Conservation (phyloP, 352 stramenopile species). For the Pythium biforme region DNA sequence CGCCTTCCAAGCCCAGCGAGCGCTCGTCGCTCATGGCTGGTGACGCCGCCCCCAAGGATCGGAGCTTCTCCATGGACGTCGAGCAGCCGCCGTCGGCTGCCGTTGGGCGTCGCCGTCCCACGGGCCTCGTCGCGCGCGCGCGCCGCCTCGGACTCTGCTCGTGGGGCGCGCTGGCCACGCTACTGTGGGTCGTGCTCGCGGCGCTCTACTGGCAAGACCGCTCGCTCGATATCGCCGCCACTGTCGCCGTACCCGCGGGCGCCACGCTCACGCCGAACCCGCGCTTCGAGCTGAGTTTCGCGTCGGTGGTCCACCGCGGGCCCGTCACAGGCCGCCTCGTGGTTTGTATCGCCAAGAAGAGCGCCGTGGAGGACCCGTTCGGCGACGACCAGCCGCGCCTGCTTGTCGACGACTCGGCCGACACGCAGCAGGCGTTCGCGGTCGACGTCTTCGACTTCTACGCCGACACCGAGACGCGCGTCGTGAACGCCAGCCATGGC, state of each 20-base stretch:
- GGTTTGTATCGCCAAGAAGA: constrained; percentile 52
- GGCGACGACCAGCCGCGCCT: constrained; percentile 55
- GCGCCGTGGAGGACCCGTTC: constrained; percentile 42
- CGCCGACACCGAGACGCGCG: constrained; percentile 32
- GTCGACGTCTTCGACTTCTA: constrained; percentile 59
- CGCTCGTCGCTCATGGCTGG: constrained; percentile 27
- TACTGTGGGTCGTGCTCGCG: constrained; percentile 21
- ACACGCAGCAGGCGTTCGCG: constrained; percentile 61
- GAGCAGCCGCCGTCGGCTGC: constrained; percentile 20
- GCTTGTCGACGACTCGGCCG: constrained; percentile 41
- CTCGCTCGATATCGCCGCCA: constrained; percentile 3
- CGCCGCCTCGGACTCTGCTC: constrained; percentile 29
- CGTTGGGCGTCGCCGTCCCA: background rate
- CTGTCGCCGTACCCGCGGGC: background rate
- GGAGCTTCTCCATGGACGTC: constrained; percentile 31
- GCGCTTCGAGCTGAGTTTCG: constrained; percentile 43
- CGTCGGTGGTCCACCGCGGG: constrained; percentile 26
- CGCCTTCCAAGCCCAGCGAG: constrained; percentile 21
- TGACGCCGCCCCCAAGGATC: constrained; percentile 17
- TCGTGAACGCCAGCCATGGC: constrained; percentile 43
- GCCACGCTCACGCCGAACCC: constrained; percentile 19
- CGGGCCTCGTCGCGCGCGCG: background rate
- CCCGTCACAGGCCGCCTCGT: constrained; percentile 58
- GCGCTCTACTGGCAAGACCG: constrained; percentile 19
- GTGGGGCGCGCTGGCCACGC: constrained; percentile 23